Conservation (phyloP, 2,329 filamentous ascomycete genomes). For the Cladosporium cucumerinum region DNA sequence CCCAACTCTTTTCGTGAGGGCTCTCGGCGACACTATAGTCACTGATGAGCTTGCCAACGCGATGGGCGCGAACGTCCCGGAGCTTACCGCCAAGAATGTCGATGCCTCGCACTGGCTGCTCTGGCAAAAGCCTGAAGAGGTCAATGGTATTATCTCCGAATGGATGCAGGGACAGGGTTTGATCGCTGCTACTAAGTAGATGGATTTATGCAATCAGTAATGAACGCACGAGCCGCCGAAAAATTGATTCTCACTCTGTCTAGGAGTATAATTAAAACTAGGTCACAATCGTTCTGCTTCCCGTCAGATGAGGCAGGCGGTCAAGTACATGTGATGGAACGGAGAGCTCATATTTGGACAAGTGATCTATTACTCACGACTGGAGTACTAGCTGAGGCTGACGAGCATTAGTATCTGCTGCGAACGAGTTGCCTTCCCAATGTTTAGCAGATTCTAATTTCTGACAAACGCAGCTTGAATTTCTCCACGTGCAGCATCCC, state of each 20-base stretch:
- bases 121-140: slow-evolving; percentile 66
- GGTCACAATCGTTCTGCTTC: neutral
- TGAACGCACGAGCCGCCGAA: neutral
- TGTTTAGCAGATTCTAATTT: neutral
- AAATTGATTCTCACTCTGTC: neutral
- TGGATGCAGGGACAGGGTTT: slow-evolving; percentile 60
- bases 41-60: slow-evolving; percentile 65
- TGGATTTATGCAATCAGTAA: neutral
- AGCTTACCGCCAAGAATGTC: slow-evolving; percentile 64
- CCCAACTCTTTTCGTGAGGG: slow-evolving; percentile 71
- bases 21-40: slow-evolving; percentile 67
- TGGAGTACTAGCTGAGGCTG: neutral
- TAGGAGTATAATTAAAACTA: neutral
- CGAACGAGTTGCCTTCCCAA: neutral
- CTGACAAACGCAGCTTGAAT: neutral
- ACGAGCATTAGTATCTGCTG: neutral
- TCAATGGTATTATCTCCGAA: slow-evolving; percentile 64
- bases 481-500: neutral
- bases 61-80: slow-evolving; percentile 67
- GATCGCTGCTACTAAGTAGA: neutral
- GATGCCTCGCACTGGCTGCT: slow-evolving; percentile 78
- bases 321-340: neutral
- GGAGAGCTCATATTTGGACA: neutral
- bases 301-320: neutral
- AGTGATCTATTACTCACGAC: neutral